Conservation (phyloP, 2,329 filamentous ascomycete species). For the Talaromyces sp. region DNA sequence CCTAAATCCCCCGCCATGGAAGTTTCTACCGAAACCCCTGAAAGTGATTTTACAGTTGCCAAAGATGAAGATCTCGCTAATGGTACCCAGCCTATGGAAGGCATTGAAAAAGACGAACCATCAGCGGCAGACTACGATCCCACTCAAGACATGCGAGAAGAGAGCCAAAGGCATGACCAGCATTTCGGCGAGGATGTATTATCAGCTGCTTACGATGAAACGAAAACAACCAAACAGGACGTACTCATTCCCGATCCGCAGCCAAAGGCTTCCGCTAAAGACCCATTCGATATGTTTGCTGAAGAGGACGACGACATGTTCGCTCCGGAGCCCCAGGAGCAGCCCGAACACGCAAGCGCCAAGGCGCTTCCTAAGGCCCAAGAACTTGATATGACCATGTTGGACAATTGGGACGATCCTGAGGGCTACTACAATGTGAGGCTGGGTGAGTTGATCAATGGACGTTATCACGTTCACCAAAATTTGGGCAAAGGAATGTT, state of each 20-base stretch:
- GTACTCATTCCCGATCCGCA: conserved; percentile 44
- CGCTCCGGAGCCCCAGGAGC: conserved; percentile 61
- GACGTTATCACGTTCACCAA: conserved; percentile 83
- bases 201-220: conserved; percentile 58
- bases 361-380: conserved; percentile 51
- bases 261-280: conserved; percentile 44
- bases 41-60: conserved; percentile 58
- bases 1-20: conserved; percentile 35
- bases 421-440: conserved; percentile 97
- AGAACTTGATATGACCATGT: conserved; percentile 66
- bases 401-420: conserved; percentile 89
- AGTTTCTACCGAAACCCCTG: conserved; percentile 47
- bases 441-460: conserved; percentile 82
- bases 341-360: conserved; percentile 48
- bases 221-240: conserved; percentile 51
- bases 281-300: conserved; percentile 62
- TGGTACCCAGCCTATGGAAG: conserved; percentile 33
- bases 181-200: conserved; percentile 54
- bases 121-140: conserved; percentile 95
- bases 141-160: conserved; percentile 81
- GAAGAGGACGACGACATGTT: conserved; percentile 78
- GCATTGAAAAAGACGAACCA: conserved; percentile 63
- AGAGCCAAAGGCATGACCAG: conserved; percentile 66
- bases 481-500: conserved; percentile 93
- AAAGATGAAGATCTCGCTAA: conserved; percentile 68